Conservation (phyloP, 2,329 filamentous ascomycete species). For the Acrocalymma vagum region DNA sequence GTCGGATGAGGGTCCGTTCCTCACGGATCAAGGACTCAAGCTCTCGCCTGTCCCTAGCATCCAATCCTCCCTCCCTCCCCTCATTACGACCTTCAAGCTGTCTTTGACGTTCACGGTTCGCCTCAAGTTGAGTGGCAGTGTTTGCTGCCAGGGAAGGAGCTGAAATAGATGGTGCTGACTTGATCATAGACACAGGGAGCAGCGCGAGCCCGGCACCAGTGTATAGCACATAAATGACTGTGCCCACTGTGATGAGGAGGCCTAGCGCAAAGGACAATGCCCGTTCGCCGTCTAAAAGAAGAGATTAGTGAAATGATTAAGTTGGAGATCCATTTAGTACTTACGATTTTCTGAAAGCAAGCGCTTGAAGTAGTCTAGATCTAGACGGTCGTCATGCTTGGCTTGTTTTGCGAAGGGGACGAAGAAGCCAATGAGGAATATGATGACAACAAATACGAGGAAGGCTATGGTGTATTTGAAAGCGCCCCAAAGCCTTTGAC, state of each 20-base stretch:
- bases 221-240: conserved; percentile 86
- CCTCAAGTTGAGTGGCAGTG: conserved; percentile 81
- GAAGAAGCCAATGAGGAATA: conserved; percentile 95
- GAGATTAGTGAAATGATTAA: conserved; percentile 20
- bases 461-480: conserved; percentile 92
- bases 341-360: conserved; percentile 81
- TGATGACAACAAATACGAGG: conserved; percentile 76
- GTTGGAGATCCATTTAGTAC: conserved; percentile 32
- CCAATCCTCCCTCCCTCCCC: conserved; percentile 76
- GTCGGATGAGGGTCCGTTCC: conserved; percentile 89
- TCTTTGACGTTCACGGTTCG: conserved; percentile 89
- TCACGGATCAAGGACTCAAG: conserved; percentile 87
- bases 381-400: conserved; percentile 69
- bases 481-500: conserved; percentile 79
- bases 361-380: conserved; percentile 91
- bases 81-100: conserved; percentile 88
- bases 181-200: conserved; percentile 89
- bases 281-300: conserved; percentile 82
- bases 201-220: conserved; percentile 89
- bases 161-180: conserved; percentile 86
- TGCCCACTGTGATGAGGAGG: conserved; percentile 86
- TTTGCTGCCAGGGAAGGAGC: conserved; percentile 79
- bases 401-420: conserved; percentile 79
- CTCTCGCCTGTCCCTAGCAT: conserved; percentile 87
- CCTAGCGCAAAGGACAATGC: conserved; percentile 90